A percentile compares a stretch with the other conserved stretches of the same genome.
Evolutionary conservation across 306 rosid genomes (phyloP).

Genomic region (Rosa lucieae): DNA sequence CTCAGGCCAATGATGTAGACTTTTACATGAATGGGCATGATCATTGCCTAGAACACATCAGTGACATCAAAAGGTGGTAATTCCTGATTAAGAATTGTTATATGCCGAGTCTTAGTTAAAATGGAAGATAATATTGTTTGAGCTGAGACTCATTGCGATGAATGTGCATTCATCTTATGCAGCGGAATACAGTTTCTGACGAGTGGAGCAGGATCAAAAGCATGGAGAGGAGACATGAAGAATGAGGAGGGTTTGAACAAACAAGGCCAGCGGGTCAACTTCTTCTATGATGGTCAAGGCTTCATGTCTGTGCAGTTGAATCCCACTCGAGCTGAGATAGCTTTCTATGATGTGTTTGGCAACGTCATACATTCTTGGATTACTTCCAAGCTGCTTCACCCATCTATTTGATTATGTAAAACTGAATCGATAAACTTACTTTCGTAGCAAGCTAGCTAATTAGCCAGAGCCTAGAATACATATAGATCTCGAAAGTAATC

Average conservation of each 20-base stretch:
- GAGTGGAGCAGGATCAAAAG: constrained; percentile 89
- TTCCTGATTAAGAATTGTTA: neutral
- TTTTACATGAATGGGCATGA: constrained; percentile 88
- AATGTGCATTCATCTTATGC: constrained; percentile 20
- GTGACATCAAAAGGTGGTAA: constrained; percentile 52
- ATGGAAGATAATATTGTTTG: neutral
- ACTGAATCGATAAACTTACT: neutral
- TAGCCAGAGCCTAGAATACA: neutral
- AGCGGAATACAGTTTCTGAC: constrained; percentile 72
- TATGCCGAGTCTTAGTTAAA: neutral
- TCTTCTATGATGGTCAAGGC: constrained; percentile 88
- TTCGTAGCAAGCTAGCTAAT: neutral
- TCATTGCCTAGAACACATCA: constrained; percentile 76
- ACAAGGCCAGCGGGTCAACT: constrained; percentile 30
- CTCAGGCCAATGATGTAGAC: constrained; percentile 68
- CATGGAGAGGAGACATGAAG: constrained; percentile 54
- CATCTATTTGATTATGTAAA: neutral
- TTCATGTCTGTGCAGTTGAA: constrained; percentile 61
- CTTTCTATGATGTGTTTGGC: constrained; percentile 60
- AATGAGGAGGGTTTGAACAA: constrained; percentile 25
- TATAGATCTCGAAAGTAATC: neutral
- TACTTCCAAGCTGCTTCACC: constrained; percentile 37
- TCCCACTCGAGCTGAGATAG: constrained; percentile 37
- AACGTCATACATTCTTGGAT: constrained; percentile 44
- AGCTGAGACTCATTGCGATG: neutral